Evolutionary conservation across 164 flowering plant genomes (phyloP), one percentile per base, ranked within the genome.

Genomic region (Akebia trifoliata): DNA sequence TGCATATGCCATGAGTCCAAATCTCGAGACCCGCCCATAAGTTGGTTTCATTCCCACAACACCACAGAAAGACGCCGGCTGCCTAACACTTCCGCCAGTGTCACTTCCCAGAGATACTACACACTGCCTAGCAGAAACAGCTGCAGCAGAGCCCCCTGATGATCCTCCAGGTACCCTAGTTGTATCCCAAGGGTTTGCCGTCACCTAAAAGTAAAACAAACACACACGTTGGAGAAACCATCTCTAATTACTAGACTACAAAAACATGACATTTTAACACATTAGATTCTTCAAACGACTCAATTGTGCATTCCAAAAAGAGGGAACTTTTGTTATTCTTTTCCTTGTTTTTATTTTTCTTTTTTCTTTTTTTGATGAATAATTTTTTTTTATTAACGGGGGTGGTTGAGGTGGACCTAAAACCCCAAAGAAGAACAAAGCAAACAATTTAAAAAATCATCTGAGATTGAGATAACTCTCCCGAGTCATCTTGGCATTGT

Each of bases 1-100:
- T 17, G 98, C 98, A 81, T 89, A 89, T 21, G 98, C 96, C 87
- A 93, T 89, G 34, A 93, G 90, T n/a, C 98, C 98, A 76, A 72
- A 89, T 72, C 98, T 81, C 38, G 98, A 93, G 17, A 93, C 87
- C 47, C 97, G 94, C 22, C 98, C 97, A 75, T 93, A 93, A 5
- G 97, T 93, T 42, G 98, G 98, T 72, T 93, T 93, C 64, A 93
- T 57, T 42, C 98, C 98, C 40, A 93, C 98, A 63, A 93, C 98
- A 43, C 97, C 98, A 76, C 98, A 93, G 65, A 93, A 93, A 5
- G 98, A 85, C 32, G 98, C 98, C 24, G 98, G 98, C 76, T 93
- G 98, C 72, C 98, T 75, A 0, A 93, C 96, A 77, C 98, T 93
- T 43, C 98, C 98, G 55, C 98, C 98, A 54, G 96, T 89, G 70